Evolutionary conservation across 2,329 filamentous ascomycete species (phyloP), one percentile per base, ranked within the genome.

Genomic region (Lecanosticta acicola): DNA sequence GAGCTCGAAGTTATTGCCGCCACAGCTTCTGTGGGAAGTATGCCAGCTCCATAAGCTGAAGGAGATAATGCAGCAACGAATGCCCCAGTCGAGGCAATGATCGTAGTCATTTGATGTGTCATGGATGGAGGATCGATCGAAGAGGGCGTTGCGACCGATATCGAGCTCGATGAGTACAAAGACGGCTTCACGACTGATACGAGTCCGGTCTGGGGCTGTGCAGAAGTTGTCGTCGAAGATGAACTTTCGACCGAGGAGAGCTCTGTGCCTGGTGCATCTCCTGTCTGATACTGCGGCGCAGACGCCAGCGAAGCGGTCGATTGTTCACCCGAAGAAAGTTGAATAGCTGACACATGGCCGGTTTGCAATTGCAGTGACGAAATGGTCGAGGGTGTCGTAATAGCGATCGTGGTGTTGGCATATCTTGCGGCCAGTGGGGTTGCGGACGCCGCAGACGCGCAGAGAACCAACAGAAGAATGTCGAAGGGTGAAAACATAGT

Each of bases 381-480:
- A 9, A 32, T 32, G 10, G 26, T 20, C 21, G 34, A 40, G 1
- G 39, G 42, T 2, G 43, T 44, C 11, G 46, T 41, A 16, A 24
- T 32, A 10, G 35, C 33, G 13, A 47, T 39, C 3, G 38, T 36
- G 14, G 35, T 39, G 43, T 56, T 56, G 34, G 39, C 26, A 32
- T 57, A 51, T 48, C 50, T 41, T 13, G 47, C 46, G 32, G 8
- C 13, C 2, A 54, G 26, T 3, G 50, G 52, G 26, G 49, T 54
- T 17, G 41, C 41, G 19, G 43, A 33, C 11, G 33, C 46, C 8
- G 43, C 21, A 16, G 41, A 11, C 10, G 21, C 40, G 43, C 38
- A 53, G 4, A 43, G 16, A 33, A 55, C 32, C n/a, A 56, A 40
- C 18, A 56, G 41, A 14, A 54, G 34, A 4, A 53, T 29, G 20